A percentile compares a stretch with the other conserved stretches of the same genome.
Evolutionary conservation across 2,329 filamentous ascomycete genomes (phyloP).

Genomic region (Ascomycota sp.): DNA sequence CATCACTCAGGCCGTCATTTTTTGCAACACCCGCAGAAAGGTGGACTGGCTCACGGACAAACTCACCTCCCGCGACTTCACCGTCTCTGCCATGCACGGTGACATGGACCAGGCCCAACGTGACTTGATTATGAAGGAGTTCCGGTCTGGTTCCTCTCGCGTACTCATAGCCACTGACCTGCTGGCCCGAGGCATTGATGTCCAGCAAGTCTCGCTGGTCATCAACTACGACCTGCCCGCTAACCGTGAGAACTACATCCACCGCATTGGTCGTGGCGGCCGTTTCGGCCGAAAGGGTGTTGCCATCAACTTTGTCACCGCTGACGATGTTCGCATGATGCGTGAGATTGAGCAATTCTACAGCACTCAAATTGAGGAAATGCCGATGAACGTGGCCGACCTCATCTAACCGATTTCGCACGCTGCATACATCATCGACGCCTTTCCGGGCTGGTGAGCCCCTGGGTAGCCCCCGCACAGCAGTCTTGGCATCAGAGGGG

Average conservation of each 20-base stretch:
- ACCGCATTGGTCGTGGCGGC: conserved; percentile 97
- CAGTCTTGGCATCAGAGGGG: conserved; percentile 10
- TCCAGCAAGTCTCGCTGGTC: conserved; percentile 97
- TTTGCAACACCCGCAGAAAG: conserved; percentile 99
- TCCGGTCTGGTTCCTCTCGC: conserved; percentile 95
- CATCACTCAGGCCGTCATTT: conserved; percentile 98
- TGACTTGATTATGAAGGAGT: conserved; percentile 99
- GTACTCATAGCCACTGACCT: conserved; percentile 97
- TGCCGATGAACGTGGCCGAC: conserved; percentile 86
- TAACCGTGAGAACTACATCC: conserved; percentile 99
- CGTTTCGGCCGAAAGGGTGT: conserved; percentile 99
- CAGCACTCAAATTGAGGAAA: conserved; percentile 99
- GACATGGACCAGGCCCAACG: conserved; percentile 97
- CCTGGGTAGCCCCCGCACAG: conserved; percentile 7
- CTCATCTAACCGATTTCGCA: conserved; percentile 36
- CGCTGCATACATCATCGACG: conserved; percentile 3
- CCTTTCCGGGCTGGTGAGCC: conserved; percentile 6
- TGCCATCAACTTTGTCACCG: conserved; percentile 99
- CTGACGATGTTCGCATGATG: conserved; percentile 99
- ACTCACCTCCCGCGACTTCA: conserved; percentile 96
- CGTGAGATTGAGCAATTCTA: conserved; percentile 99
- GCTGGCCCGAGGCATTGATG: conserved; percentile 97
- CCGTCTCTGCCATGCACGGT: conserved; percentile 98
- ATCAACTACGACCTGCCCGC: conserved; percentile 99
- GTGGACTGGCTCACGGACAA: conserved; percentile 99